phyloP scores from a whole-genome alignment of 768 basidiomycete genomes.

The Trametes maxima region DNA sequence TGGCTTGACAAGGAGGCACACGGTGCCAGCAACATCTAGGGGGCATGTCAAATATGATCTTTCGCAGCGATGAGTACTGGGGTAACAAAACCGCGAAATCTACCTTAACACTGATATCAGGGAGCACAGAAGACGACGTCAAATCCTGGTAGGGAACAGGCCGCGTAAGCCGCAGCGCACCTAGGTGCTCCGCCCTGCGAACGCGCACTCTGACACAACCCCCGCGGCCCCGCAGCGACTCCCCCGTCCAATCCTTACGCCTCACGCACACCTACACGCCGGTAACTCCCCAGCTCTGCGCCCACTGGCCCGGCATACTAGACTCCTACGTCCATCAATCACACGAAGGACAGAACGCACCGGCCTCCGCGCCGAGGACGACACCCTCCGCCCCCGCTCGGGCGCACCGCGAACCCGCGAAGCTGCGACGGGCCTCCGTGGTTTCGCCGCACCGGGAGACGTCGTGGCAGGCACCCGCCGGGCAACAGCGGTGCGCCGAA shows the following conservation, averaged over 20 bases:
- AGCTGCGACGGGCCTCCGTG: constrained; percentile 6
- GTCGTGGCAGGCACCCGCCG: not conserved
- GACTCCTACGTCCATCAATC: not conserved
- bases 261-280: not conserved
- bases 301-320: not conserved
- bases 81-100: too few relatives aligned
- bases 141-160: not conserved
- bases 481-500: too few relatives aligned
- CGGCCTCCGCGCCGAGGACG: not conserved
- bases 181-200: not conserved
- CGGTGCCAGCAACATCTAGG: too few relatives aligned
- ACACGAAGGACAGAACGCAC: not conserved
- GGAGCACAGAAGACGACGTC: not conserved
- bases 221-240: not conserved
- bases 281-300: too few relatives aligned
- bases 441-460: not conserved
- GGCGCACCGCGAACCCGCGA: not conserved
- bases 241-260: not conserved
- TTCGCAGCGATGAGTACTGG: too few relatives aligned
- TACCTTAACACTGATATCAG: too few relatives aligned
- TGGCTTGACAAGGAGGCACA: too few relatives aligned
- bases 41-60: too few relatives aligned
- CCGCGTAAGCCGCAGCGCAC: not conserved
- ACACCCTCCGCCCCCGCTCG: not conserved
- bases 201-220: not conserved